phyloP scores from a whole-genome alignment of 2,329 filamentous ascomycete genomes.

The Colletotrichum melonis region DNA sequence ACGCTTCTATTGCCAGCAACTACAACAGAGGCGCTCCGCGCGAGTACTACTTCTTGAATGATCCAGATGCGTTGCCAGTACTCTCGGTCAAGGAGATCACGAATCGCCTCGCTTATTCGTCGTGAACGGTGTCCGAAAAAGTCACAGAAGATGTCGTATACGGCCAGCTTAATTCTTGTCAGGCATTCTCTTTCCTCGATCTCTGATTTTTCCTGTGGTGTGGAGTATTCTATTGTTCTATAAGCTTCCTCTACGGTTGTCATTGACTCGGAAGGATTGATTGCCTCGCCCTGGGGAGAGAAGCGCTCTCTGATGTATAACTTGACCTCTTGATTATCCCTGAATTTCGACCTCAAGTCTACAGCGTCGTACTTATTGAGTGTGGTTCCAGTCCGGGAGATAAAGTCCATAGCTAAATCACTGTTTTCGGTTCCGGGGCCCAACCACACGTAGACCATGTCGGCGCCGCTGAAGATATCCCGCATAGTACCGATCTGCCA shows the following conservation, averaged over 20 bases:
- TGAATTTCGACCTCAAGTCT: not conserved
- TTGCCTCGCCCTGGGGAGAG: too few relatives aligned
- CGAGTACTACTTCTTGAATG: slow-evolving; percentile 44
- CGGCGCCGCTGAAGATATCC: slow-evolving; percentile 33
- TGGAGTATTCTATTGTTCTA: too few relatives aligned
- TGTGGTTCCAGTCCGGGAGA: too few relatives aligned
- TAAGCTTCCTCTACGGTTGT: too few relatives aligned
- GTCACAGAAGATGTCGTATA: slow-evolving; percentile 27
- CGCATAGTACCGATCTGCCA: slow-evolving; percentile 38
- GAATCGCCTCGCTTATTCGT: not conserved
- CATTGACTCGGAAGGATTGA: too few relatives aligned
- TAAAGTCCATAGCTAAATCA: too few relatives aligned
- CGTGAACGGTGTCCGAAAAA: slow-evolving; percentile 2
- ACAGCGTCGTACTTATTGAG: not conserved
- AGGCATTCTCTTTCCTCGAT: too few relatives aligned
- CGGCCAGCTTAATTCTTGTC: not conserved
- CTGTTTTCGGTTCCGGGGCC: slow-evolving; percentile 15
- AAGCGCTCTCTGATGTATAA: too few relatives aligned
- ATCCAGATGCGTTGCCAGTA: slow-evolving; percentile 50
- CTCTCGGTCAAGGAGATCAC: slow-evolving; percentile 42
- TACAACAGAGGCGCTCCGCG: slow-evolving; percentile 32
- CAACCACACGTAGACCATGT: slow-evolving; percentile 37
- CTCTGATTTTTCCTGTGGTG: too few relatives aligned
- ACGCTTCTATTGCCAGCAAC: slow-evolving; percentile 39
- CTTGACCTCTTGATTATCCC: too few relatives aligned